Percentiles rank a stretch among this genome's conserved stretches.
Conservation (phyloP, 2,329 filamentous ascomycete genomes). For the Fusarium armeniacum region DNA sequence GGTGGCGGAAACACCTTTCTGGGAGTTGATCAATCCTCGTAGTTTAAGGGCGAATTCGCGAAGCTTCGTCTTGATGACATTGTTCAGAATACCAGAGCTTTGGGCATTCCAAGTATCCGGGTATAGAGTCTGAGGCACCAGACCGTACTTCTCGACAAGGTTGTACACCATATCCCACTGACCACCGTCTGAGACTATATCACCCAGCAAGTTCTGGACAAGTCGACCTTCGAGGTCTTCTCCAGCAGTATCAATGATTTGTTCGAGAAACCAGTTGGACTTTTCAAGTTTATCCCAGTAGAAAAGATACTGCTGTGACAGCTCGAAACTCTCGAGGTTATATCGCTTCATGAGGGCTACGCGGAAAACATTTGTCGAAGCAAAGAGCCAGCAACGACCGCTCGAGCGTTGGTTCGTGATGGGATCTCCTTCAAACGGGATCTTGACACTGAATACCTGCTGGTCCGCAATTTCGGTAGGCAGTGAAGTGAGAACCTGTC, state of each 20-base stretch:
- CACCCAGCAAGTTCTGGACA: constrained; percentile 76
- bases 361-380: constrained; percentile 90
- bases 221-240: constrained; percentile 80
- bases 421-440: constrained; percentile 84
- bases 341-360: constrained; percentile 90
- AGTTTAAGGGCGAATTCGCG: constrained; percentile 86
- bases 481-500: constrained; percentile 74
- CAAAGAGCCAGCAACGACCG: constrained; percentile 93
- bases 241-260: constrained; percentile 79
- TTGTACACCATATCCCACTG: constrained; percentile 96
- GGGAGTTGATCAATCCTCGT: constrained; percentile 65
- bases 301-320: constrained; percentile 90
- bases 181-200: constrained; percentile 83
- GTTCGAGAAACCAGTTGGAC: constrained; percentile 89
- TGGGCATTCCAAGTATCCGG: constrained; percentile 85
- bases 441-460: constrained; percentile 86
- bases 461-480: constrained; percentile 75
- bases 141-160: constrained; percentile 86
- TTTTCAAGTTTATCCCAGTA: constrained; percentile 97
- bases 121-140: constrained; percentile 86
- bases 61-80: constrained; percentile 84
- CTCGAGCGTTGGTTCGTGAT: constrained; percentile 88
- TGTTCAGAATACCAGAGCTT: constrained; percentile 78
- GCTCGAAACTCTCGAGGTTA: constrained; percentile 81
- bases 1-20: constrained; percentile 53